These are phyloP conservation scores for Mycena capillaripes DNA, from an alignment of 768 basidiomycete species.

Conservation along the genomic window DNA sequence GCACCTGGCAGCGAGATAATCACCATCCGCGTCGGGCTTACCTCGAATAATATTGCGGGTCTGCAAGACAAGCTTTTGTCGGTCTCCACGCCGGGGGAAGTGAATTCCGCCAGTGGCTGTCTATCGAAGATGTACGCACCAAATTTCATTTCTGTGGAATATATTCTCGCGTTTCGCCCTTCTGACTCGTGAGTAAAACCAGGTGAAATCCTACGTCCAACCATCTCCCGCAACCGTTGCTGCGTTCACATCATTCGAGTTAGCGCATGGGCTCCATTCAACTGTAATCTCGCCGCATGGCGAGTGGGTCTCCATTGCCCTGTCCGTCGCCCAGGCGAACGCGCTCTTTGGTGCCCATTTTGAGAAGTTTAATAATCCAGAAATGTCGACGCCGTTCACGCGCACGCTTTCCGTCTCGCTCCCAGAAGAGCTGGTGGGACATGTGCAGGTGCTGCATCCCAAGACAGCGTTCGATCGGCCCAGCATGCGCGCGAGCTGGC, in stretches of 20 bases:
- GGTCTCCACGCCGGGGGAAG: constrained; percentile 54
- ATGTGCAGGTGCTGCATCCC: background rate
- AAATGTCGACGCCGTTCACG: background rate
- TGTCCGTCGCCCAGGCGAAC: background rate
- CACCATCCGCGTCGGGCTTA: constrained; percentile 53
- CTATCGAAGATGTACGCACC: constrained; percentile 48
- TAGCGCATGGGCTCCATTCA: background rate
- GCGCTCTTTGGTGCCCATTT: background rate
- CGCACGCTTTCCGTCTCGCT: background rate
- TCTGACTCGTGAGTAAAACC: background rate
- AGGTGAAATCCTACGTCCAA: constrained; percentile 47
- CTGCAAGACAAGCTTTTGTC: constrained; percentile 53
- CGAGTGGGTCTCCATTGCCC: background rate
- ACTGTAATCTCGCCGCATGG: background rate
- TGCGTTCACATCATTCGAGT: background rate
- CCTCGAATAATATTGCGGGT: constrained; percentile 49
- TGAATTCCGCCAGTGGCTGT: constrained; percentile 54
- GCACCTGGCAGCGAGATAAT: constrained; percentile 44
- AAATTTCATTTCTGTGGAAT: background rate
- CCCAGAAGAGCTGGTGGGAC: background rate
- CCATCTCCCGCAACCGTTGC: background rate
- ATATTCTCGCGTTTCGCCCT: background rate
- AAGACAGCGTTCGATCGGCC: background rate
- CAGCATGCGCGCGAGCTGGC: background rate
- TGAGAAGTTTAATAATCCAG: background rate